A percentile compares a stretch with the other conserved stretches of the same genome.
phyloP scores from a whole-genome alignment of 768 basidiomycete genomes.

The Stropharia rugosoannulata region DNA sequence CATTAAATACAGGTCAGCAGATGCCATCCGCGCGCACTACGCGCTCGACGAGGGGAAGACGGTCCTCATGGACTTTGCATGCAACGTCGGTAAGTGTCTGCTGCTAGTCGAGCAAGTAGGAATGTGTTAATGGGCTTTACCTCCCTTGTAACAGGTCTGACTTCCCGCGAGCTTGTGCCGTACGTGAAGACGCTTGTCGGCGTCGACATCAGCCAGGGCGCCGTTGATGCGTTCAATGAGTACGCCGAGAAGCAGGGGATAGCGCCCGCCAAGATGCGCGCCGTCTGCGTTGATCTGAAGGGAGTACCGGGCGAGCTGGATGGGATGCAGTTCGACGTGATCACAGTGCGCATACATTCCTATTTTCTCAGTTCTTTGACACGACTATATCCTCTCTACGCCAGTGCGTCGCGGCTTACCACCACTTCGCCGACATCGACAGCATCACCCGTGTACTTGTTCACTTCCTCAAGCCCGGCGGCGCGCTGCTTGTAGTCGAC shows the following conservation, averaged over 20 bases:
- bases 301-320: constrained; percentile 47
- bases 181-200: constrained; percentile 66
- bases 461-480: constrained; percentile 55
- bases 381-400: no score
- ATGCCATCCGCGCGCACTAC: not conserved
- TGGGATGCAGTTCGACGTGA: constrained; percentile 62
- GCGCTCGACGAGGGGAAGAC: not conserved
- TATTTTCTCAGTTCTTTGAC: no score
- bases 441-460: constrained; percentile 45
- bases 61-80: constrained; percentile 5
- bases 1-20: not conserved
- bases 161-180: constrained; percentile 61
- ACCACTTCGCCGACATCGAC: constrained; percentile 54
- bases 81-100: not conserved
- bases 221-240: constrained; percentile 68
- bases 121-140: no score
- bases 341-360: constrained; percentile 43
- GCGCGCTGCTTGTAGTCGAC: constrained; percentile 56
- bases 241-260: constrained; percentile 62
- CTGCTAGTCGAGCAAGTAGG: no score
- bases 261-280: constrained; percentile 62
- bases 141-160: constrained; percentile 42
- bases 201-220: constrained; percentile 71
- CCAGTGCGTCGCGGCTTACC: constrained; percentile 66
- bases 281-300: constrained; percentile 51